Evolutionary conservation across 129 eudicot species (phyloP).

Genomic region (Glebionis coronaria): DNA sequence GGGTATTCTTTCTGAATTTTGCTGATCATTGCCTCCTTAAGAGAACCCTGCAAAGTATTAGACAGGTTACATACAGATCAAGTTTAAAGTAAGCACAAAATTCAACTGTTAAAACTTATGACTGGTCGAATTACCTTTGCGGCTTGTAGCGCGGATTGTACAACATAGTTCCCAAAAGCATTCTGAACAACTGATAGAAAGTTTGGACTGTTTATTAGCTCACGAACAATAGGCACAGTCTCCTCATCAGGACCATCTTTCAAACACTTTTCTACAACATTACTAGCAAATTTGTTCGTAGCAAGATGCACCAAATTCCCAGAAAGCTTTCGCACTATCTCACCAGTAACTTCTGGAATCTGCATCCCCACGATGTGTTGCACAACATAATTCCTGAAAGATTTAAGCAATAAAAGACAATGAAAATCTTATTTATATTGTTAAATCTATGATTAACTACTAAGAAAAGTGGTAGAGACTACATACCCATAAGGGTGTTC

Average conservation of each 20-base stretch:
- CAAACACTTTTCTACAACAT: constrained; percentile 74
- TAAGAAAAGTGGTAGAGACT: neutral
- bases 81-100: neutral
- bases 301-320: constrained; percentile 50
- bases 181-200: constrained; percentile 49
- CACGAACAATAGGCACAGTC: constrained; percentile 31
- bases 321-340: constrained; percentile 32
- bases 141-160: constrained; percentile 37
- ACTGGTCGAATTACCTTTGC: constrained; percentile 46
- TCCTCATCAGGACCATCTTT: constrained; percentile 39
- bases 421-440: neutral
- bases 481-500: constrained; percentile 54
- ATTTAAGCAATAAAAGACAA: neutral
- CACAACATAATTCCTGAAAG: constrained; percentile 77
- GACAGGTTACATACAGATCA: neutral
- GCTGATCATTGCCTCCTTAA: constrained; percentile 28
- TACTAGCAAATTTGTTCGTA: constrained; percentile 63
- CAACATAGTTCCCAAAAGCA: constrained; percentile 80
- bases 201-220: constrained; percentile 39
- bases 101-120: neutral
- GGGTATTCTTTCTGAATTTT: constrained; percentile 39
- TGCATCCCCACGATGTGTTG: constrained; percentile 46
- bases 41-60: constrained; percentile 38
- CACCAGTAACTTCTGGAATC: constrained; percentile 26
- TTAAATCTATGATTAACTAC: neutral